Conservation (phyloP, 768 basidiomycete genomes). For the Dendrothele bispora region DNA sequence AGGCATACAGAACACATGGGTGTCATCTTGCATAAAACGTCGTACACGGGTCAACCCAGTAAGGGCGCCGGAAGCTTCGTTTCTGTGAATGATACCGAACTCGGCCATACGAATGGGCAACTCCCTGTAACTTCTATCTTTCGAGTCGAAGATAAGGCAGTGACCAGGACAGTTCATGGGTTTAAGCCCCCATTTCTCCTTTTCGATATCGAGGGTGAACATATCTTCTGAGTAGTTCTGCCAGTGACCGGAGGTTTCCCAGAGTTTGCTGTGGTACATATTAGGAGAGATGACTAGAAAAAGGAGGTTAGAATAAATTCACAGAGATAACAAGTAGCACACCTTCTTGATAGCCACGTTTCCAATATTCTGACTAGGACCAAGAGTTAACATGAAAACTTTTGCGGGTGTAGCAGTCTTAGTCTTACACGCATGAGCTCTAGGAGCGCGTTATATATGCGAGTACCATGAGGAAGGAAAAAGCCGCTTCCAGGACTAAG, state of each 20-base stretch:
- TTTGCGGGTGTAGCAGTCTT: slow-evolving; percentile 1
- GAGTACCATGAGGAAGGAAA: slow-evolving; percentile 95
- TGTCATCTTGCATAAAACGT: slow-evolving; percentile 96
- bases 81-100: slow-evolving; percentile 95
- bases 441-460: slow-evolving; percentile 92
- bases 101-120: slow-evolving; percentile 97
- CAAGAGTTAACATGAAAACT: slow-evolving; percentile 7
- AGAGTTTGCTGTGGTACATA: slow-evolving; percentile 94
- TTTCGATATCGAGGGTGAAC: slow-evolving; percentile 93
- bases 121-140: slow-evolving; percentile 93
- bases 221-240: slow-evolving; percentile 98
- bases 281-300: slow-evolving; percentile 90
- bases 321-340: slow-evolving; percentile 12
- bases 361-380: slow-evolving; percentile 82
- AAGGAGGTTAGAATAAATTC: neutral
- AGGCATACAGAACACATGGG: slow-evolving; percentile 98
- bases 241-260: slow-evolving; percentile 99
- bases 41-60: slow-evolving; percentile 92
- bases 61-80: slow-evolving; percentile 93
- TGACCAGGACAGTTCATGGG: slow-evolving; percentile 99
- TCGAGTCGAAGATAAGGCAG: slow-evolving; percentile 91
- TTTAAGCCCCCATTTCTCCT: slow-evolving; percentile 94
- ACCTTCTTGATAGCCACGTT: slow-evolving; percentile 96
- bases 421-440: slow-evolving; percentile 83
- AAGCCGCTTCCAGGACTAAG: slow-evolving; percentile 93